Evolutionary conservation across 306 rosid species (phyloP), one percentile per base, ranked within the genome.

Genomic region (Amphicarpaea edgeworthii): DNA sequence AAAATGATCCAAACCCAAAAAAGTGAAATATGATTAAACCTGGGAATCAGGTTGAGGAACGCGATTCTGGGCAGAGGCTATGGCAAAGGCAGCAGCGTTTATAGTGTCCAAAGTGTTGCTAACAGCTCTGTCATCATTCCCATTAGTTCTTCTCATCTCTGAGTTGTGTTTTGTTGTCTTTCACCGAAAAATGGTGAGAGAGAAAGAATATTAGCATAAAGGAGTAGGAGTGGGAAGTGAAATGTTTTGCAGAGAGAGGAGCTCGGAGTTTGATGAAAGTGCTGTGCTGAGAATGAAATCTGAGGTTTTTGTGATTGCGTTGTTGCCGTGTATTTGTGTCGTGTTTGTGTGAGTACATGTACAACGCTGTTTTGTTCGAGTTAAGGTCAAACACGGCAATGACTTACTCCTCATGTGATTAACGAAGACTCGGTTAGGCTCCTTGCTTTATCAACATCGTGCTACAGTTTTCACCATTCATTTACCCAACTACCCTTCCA

Each of bases 301-400:
- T 81, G 21, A 59, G 66, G 43, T 59, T 8, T 38, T 19, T 26
- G 54, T 41, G 57, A 6, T 6, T 47, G 68, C 68, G 45, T 34
- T 23, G 45, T 34, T 23, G 42, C 37, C 82, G 82, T 70, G 43
- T 77, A 42, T 6, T 41, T 78, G 71, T 57, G 82, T 69, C 81
- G 79, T 78, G 82, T 77, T 0, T 24, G 28, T n/a, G 16, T 14
- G 66, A 66, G 79, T 15, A 69, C 8, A 70, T 55, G 79, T 15
- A 69, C 8, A 70, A 78, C 37, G 57, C 77, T 59, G 76, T 49
- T 11, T 57, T 7, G 70, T 63, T 7, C n/a, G n/a, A n/a, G n/a
- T 28, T 28, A 54, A 77, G 85, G 96, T 95, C 98, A 87, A 90
- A 92, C 98, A 95, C 93, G 97, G 92, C 97, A 85, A 90, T 84